A percentile compares a stretch with the other conserved stretches of the same genome.
These are phyloP conservation scores for Suillus luteus DNA, from an alignment of 768 basidiomycete genomes.

Conservation along the genomic window DNA sequence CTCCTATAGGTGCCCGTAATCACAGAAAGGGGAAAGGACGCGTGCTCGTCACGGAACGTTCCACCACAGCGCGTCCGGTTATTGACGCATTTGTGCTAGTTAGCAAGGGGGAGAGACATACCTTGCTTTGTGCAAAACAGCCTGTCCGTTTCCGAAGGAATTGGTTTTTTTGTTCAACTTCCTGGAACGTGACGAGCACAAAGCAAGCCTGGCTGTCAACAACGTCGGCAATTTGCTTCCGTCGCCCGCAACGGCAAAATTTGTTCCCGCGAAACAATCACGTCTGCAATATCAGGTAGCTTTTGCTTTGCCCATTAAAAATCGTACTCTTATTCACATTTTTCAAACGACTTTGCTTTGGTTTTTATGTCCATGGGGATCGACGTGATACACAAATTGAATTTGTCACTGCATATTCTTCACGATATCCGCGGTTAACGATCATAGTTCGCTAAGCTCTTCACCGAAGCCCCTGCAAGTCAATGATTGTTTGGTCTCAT, in stretches of 20 bases:
- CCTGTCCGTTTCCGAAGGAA: too few species aligned
- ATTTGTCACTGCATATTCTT: not conserved
- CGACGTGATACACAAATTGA: not conserved
- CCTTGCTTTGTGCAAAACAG: too few species aligned
- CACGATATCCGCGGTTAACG: not conserved
- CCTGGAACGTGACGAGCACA: slow-evolving; percentile 17
- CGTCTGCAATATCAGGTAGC: not conserved
- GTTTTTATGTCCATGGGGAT: not conserved
- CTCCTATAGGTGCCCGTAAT: not conserved
- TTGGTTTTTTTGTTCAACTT: slow-evolving; percentile 3
- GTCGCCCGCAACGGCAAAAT: slow-evolving; percentile 1
- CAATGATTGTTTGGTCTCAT: not conserved
- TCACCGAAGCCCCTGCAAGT: not conserved
- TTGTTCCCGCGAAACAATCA: slow-evolving; percentile 5
- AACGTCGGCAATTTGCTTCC: slow-evolving; percentile 6
- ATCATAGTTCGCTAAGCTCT: not conserved
- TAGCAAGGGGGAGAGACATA: not conserved
- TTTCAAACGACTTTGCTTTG: too few species aligned
- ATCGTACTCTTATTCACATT: not conserved
- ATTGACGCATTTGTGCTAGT: slow-evolving; percentile 3
- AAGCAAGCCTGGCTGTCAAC: slow-evolving; percentile 17
- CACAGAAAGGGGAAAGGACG: slow-evolving; percentile 16
- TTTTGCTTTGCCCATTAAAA: not conserved
- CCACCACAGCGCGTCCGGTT: slow-evolving; percentile 8
- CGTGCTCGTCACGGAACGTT: slow-evolving; percentile 13